Evolutionary conservation across 805 yeast genomes (phyloP).

Genomic region (Yarrowia bubula): DNA sequence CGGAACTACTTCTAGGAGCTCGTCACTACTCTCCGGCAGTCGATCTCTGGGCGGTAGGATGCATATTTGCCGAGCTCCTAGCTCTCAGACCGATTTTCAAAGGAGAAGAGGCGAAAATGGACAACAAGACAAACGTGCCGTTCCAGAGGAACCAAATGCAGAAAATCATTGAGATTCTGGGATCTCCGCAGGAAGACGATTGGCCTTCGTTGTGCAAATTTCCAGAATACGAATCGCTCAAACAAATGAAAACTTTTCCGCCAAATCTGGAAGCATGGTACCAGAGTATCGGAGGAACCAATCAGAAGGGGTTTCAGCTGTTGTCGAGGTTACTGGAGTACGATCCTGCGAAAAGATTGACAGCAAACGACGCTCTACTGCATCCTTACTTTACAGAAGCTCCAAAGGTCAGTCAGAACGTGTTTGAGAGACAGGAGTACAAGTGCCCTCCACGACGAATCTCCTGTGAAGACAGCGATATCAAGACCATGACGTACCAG

Average conservation of each 20-base stretch:
- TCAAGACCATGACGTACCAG: conserved; percentile 43
- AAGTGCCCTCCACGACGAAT: conserved; percentile 85
- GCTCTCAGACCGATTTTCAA: conserved; percentile 91
- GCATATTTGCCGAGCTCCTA: conserved; percentile 86
- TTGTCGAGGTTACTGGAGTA: conserved; percentile 66
- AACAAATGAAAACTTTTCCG: conserved; percentile 59
- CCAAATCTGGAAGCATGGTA: conserved; percentile 81
- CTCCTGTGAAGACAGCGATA: conserved; percentile 83
- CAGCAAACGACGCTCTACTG: conserved; percentile 70
- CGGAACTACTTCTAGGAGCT: conserved; percentile 85
- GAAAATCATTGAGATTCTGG: conserved; percentile 88
- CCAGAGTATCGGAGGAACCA: conserved; percentile 73
- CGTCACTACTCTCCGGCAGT: conserved; percentile 90
- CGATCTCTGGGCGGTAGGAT: conserved; percentile 95
- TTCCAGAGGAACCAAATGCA: conserved; percentile 91
- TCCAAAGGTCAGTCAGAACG: conserved; percentile 68
- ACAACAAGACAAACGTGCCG: conserved; percentile 78
- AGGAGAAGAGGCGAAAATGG: conserved; percentile 97
- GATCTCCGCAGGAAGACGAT: conserved; percentile 71
- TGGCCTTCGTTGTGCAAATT: conserved; percentile 81
- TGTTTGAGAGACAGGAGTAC: conserved; percentile 70
- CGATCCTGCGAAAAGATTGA: conserved; percentile 76
- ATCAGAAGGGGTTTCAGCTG: conserved; percentile 64
- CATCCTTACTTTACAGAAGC: conserved; percentile 77
- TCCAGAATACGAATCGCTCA: conserved; percentile 76